A percentile compares a stretch with the other conserved stretches of the same genome.
Evolutionary conservation across 192 early-diverging fungal species (phyloP).

Genomic region (Coemansia sp.): DNA sequence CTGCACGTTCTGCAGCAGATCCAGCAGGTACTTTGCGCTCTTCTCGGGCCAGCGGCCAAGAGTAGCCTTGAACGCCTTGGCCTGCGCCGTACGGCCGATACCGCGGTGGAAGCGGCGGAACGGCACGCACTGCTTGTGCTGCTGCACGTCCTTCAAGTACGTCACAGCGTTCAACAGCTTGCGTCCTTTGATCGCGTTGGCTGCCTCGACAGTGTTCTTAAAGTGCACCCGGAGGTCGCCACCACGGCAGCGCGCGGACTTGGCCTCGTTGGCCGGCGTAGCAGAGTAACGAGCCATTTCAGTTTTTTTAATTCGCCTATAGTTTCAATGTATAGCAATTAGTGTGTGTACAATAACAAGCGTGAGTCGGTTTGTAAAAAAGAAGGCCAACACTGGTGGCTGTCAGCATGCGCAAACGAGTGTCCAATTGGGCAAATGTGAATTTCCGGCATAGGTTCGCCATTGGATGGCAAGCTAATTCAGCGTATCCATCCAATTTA

Average conservation of each 20-base stretch:
- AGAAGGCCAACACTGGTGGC: too few relatives aligned
- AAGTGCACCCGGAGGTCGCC: conserved; percentile 93
- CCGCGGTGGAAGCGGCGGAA: conserved; percentile 97
- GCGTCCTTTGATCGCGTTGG: conserved; percentile 88
- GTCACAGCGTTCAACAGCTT: conserved; percentile 87
- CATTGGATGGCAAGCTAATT: not conserved
- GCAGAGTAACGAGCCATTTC: conserved; percentile 81
- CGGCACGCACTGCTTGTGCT: conserved; percentile 95
- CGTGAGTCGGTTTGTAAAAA: too few relatives aligned
- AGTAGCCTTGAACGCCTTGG: conserved; percentile 82
- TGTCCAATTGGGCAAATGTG: not conserved
- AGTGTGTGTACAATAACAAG: too few relatives aligned
- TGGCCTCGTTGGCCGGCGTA: conserved; percentile 76
- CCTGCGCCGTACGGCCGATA: conserved; percentile 96
- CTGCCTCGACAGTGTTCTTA: conserved; percentile 99
- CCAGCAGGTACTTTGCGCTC: conserved; percentile 89
- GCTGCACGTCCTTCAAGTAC: conserved; percentile 93
- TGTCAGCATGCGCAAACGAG: not conserved
- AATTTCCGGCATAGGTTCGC: conserved; percentile 6
- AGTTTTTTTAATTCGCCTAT: too few relatives aligned
- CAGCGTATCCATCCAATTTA: conserved; percentile 1
- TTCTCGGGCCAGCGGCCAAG: conserved; percentile 97
- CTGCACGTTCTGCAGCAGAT: conserved; percentile 96
- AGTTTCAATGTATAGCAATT: too few relatives aligned
- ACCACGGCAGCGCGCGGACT: conserved; percentile 87